Percentiles rank a stretch among this genome's conserved stretches.
Conservation (phyloP, 2,329 filamentous ascomycete species). For the Phaeosphaeriaceae sp. region DNA sequence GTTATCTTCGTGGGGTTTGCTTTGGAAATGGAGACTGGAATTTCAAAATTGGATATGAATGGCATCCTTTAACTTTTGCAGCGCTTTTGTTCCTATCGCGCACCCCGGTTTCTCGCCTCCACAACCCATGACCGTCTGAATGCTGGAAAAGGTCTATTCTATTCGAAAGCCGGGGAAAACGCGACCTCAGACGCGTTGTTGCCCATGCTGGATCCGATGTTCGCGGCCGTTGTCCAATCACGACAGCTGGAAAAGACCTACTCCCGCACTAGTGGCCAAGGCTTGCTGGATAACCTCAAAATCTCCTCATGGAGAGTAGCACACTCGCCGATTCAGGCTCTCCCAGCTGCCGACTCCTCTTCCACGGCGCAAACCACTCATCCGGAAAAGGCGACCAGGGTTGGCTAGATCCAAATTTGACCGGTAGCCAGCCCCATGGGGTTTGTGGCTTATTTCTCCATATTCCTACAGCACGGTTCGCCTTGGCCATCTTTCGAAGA, state of each 20-base stretch:
- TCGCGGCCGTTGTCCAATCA: constrained; percentile 9
- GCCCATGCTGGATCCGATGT: constrained; percentile 2
- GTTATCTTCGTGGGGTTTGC: neutral
- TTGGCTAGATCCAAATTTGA: constrained; percentile 6
- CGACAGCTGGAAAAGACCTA: constrained; percentile 4
- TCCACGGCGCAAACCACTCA: constrained; percentile 2
- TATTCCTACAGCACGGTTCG: constrained; percentile 14
- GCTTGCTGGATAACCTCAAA: constrained; percentile 7
- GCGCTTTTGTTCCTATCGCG: neutral
- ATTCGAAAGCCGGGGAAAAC: constrained; percentile 1
- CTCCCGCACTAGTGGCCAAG: constrained; percentile 10
- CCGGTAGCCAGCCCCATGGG: constrained; percentile 17
- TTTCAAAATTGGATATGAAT: neutral
- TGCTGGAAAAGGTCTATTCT: constrained; percentile 22
- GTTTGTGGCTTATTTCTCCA: constrained; percentile 31
- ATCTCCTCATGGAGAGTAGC: constrained; percentile 1
- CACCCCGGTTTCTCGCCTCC: neutral
- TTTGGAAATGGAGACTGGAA: neutral
- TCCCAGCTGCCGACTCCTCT: neutral
- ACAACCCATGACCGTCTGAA: neutral
- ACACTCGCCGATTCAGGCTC: constrained; percentile 8
- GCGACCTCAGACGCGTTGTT: constrained; percentile 8
- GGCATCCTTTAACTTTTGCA: neutral
- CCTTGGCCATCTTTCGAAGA: constrained; percentile 5
- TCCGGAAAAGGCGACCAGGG: constrained; percentile 12